Base-by-base conservation (phyloP, 495 filamentous ascomycete genomes). In the Trichodelitschia bisporula region DNA sequence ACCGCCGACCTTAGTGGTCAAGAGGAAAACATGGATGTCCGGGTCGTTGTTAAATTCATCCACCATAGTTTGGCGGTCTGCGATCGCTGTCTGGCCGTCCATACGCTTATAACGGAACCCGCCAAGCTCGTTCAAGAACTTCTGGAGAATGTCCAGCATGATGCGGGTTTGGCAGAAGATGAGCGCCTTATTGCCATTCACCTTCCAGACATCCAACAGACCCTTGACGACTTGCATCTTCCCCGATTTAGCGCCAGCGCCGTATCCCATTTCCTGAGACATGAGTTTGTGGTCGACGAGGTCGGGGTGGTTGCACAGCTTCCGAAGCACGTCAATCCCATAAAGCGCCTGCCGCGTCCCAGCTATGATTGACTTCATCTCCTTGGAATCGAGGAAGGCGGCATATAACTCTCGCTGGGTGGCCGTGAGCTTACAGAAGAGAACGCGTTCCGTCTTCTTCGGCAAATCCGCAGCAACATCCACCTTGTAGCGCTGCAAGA, bases 241-340 rank as follows among this genome's bases (percentile, higher is more conserved):
- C 14, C 83, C 84, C 1, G 82, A 92, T 41, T 78, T 75, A 13
- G 48, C 54, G 2, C 58, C 53, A 33, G 57, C 61, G 15, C 86
- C 86, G 54, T 83, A 95, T 10, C 54, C 60, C 0, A 55, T 36
- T 31, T 72, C 66, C n/a, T 49, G 44, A 16, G 61, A 67, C 18
- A 70, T 41, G 4, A 51, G 38, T 37, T 61, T 60, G 23, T 77
- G 72, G 33, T 82, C 68, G 2, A 68, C 53, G 2, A 97, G 57
- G 48, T 97, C 84, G 1, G 86, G 84, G 40, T 97, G 86, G 43
- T 95, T 95, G 54, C 86, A 92, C 26, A 97, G 80, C 55, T 97
- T 97, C 33, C 86, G 74, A 20, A 97, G 55, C 15, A 78, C 73
- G 42, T 92, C 80, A 32, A 97, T 76, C 5, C 80, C 84, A 43